phyloP scores from a whole-genome alignment of 306 rosid species.

The Trifolium repens region DNA sequence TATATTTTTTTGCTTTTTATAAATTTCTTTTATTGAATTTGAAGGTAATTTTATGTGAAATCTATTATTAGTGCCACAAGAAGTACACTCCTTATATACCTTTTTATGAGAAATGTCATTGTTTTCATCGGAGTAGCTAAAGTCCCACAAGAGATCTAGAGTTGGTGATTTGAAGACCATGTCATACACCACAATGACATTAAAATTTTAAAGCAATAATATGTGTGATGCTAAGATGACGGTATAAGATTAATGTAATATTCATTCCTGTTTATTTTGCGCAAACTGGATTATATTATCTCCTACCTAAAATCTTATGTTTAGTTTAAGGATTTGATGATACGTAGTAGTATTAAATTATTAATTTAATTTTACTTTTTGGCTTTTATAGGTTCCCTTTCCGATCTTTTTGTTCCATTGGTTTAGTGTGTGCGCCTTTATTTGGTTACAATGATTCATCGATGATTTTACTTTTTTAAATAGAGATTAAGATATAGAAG shows the following conservation, averaged over 20 bases:
- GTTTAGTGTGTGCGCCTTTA: constrained; percentile 23
- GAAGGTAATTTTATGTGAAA: too few species aligned
- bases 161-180: not conserved
- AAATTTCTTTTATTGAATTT: too few species aligned
- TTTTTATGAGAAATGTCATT: not conserved
- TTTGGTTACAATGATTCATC: constrained; percentile 9
- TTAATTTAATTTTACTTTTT: not conserved
- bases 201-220: constrained; percentile 6
- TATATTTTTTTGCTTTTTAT: too few species aligned
- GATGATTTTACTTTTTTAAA: constrained; percentile 15
- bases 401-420: constrained; percentile 1
- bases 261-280: not conserved
- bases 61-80: too few species aligned
- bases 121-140: not conserved
- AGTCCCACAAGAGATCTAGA: not conserved
- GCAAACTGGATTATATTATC: not conserved
- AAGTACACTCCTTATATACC: too few species aligned
- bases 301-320: constrained; percentile 26
- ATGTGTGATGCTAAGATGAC: constrained; percentile 19
- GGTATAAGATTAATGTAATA: not conserved
- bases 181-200: constrained; percentile 6
- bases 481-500: not conserved
- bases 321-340: not conserved
- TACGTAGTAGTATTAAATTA: too few species aligned
- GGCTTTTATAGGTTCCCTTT: constrained; percentile 20